Percentiles rank a stretch among this genome's conserved stretches.
Conservation (phyloP, 2,329 filamentous ascomycete genomes). For the Neonectria sp. region DNA sequence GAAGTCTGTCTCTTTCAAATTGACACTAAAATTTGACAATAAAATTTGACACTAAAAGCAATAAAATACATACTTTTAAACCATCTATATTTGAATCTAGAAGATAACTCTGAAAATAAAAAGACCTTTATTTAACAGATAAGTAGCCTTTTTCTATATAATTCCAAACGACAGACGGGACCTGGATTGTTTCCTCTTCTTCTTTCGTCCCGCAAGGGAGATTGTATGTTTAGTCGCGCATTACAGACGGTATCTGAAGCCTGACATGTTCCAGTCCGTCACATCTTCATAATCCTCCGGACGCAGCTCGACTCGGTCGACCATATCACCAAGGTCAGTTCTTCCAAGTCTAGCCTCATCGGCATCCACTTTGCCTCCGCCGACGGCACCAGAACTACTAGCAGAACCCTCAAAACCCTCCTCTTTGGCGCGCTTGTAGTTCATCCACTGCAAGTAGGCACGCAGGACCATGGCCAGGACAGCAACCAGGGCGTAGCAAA, state of each 20-base stretch:
- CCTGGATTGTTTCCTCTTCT: too few species aligned
- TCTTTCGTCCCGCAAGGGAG: too few species aligned
- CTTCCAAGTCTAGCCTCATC: neutral
- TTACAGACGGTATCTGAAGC: slow-evolving; percentile 71
- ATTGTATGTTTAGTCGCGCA: neutral
- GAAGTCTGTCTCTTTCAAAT: too few species aligned
- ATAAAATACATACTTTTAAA: too few species aligned
- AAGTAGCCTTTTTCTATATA: too few species aligned
- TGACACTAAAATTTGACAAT: too few species aligned
- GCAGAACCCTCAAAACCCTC: slow-evolving; percentile 60
- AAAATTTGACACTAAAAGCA: too few species aligned
- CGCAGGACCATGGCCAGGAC: slow-evolving; percentile 60
- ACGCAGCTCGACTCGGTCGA: slow-evolving; percentile 16
- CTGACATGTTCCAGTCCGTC: slow-evolving; percentile 72
- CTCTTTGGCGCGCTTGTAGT: slow-evolving; percentile 55
- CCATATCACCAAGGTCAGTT: slow-evolving; percentile 6
- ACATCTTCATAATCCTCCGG: slow-evolving; percentile 68
- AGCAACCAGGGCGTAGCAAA: slow-evolving; percentile 68
- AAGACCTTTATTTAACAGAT: too few species aligned
- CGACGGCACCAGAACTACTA: slow-evolving; percentile 56
- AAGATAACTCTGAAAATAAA: too few species aligned
- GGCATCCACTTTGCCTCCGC: slow-evolving; percentile 38
- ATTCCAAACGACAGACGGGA: too few species aligned
- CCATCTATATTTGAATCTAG: too few species aligned
- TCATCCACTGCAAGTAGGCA: slow-evolving; percentile 63